Base-by-base conservation (phyloP, 495 filamentous ascomycete species). In the Copromyces sp. region DNA sequence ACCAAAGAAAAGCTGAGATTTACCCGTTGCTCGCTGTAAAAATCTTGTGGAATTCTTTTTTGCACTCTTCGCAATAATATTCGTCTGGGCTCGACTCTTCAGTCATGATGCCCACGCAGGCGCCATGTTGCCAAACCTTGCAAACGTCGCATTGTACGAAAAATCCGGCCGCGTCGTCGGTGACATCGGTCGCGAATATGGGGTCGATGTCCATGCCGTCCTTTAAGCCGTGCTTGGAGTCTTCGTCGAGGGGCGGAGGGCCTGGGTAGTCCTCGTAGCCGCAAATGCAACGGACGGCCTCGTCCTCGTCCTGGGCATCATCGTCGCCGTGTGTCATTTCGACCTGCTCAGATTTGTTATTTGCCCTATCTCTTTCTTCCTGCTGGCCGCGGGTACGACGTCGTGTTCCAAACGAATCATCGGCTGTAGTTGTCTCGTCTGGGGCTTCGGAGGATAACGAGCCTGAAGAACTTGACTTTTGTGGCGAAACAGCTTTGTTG, bases 101-200 rank as follows among this genome's bases (percentile, higher is more conserved):
- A 74, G 97, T 93, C 86, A 94, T 94, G 75, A 99, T 97, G 44
- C 95, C 95, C 69, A 99, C 96, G 82, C 95, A 99, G 72, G 93
- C 94, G 78, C 95, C 96, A 77, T 99, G 95, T 78, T 99, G 95
- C 95, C 95, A 99, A 71, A 98, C 95, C 80, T 97, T 96, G 83
- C 95, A 99, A 68, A 89, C 85, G 81, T 99, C 95, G 88, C 95
- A 99, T 84, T 98, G 95, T 73, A 99, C 94, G 80, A 97, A 99
- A 81, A 98, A 91, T 17, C 95, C 94, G 44, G 95, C 95, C 68
- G 92, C 85, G 68, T 97, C 95, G 77, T 98, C 94, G 38, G 90
- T 87, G 68, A 93, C 82, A 69, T 90, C 84, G 77, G 94, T 91
- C 70, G 89, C 84, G 74, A 90, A 88, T 73, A 89, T 84, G 29